phyloP scores from a whole-genome alignment of 148 eudicot genomes.

The Fagopyrum esculentum region DNA sequence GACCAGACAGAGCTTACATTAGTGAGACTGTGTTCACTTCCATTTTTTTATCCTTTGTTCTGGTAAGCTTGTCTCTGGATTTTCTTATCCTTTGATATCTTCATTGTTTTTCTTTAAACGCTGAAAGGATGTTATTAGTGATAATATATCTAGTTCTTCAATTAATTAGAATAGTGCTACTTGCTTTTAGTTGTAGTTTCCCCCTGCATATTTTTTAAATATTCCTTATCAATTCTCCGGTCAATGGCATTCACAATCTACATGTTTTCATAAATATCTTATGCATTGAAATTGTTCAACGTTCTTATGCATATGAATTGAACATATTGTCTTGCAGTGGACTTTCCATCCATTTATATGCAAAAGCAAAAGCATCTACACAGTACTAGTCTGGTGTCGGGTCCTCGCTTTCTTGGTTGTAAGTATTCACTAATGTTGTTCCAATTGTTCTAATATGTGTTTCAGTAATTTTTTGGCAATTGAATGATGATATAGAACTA shows the following conservation, averaged over 20 bases:
- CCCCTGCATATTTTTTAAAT: too few relatives aligned
- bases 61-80: slow-evolving; percentile 3
- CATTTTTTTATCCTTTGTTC: slow-evolving; percentile 65
- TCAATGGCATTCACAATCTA: too few relatives aligned
- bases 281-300: too few relatives aligned
- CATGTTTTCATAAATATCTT: too few relatives aligned
- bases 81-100: too few relatives aligned
- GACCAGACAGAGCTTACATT: slow-evolving; percentile 78
- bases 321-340: slow-evolving; percentile 58
- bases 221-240: too few relatives aligned
- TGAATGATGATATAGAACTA: not conserved
- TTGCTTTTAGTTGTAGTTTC: too few relatives aligned
- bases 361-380: slow-evolving; percentile 89
- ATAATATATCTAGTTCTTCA: too few relatives aligned
- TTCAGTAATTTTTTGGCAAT: not conserved
- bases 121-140: too few relatives aligned
- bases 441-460: not conserved
- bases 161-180: too few relatives aligned
- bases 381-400: slow-evolving; percentile 98
- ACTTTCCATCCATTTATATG: slow-evolving; percentile 92
- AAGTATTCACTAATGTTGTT: slow-evolving; percentile 25
- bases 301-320: not conserved
- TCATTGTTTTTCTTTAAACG: too few relatives aligned
- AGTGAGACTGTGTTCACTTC: slow-evolving; percentile 78
- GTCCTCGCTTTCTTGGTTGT: slow-evolving; percentile 86